Conservation (phyloP, 139 green algal genomes). For the Zygnema cylindricum region DNA sequence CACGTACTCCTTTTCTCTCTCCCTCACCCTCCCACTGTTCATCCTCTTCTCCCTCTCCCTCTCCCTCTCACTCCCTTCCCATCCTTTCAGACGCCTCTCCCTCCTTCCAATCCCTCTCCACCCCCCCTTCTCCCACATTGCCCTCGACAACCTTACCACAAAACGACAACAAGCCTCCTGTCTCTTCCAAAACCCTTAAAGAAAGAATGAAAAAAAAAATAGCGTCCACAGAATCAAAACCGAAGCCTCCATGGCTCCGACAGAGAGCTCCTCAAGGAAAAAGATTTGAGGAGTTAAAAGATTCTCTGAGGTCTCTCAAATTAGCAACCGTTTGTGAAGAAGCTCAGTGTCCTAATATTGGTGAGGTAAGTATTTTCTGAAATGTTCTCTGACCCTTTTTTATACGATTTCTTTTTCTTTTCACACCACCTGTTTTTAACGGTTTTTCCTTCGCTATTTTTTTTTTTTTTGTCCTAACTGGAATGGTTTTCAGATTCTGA, state of each 20-base stretch:
- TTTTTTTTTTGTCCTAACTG: no score
- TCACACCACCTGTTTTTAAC: no score
- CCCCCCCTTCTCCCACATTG: background rate
- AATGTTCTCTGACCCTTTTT: no score
- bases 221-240: background rate
- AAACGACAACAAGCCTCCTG: background rate
- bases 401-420: no score
- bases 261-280: constrained; percentile 91
- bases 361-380: constrained; percentile 76
- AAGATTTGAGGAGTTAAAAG: constrained; percentile 74
- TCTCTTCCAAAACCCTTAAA: background rate
- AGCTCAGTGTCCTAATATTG: constrained; percentile 94
- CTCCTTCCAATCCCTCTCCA: background rate
- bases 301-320: constrained; percentile 77
- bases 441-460: no score
- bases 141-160: background rate
- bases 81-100: background rate
- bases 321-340: constrained; percentile 95
- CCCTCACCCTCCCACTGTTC: background rate
- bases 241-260: constrained; percentile 93
- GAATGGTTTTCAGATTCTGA: no score
- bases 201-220: background rate
- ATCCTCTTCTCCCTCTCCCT: background rate
- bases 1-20: background rate
- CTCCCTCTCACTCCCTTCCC: background rate